These are phyloP conservation scores for Fusarium abutilonis DNA, from an alignment of 2,329 filamentous ascomycete genomes.

Conservation along the genomic window DNA sequence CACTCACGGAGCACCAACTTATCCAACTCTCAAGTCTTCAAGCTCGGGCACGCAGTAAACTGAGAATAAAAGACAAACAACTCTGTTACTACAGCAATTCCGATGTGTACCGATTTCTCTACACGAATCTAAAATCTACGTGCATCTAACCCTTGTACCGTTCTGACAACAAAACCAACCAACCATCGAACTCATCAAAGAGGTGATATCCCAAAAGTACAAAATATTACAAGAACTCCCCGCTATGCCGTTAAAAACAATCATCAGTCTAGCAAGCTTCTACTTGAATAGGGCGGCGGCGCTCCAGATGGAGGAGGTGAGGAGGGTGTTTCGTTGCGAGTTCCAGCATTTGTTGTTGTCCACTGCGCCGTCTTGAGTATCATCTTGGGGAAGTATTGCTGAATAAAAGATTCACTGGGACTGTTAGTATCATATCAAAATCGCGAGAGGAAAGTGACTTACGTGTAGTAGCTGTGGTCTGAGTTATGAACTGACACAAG, in stretches of 20 bases:
- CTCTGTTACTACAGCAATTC: background rate
- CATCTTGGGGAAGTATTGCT: conserved; percentile 79
- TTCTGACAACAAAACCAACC: background rate
- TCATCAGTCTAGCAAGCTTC: conserved; percentile 41
- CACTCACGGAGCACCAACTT: too few relatives aligned
- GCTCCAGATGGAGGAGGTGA: conserved; percentile 38
- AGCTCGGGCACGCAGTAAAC: too few relatives aligned
- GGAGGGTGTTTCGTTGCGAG: conserved; percentile 14
- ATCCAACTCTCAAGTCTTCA: too few relatives aligned
- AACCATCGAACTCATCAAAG: conserved; percentile 3
- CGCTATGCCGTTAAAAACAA: conserved; percentile 18
- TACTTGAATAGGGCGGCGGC: conserved; percentile 28
- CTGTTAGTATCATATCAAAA: conserved; percentile 30
- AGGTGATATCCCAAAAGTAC: conserved; percentile 5
- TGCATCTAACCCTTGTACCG: conserved; percentile 7
- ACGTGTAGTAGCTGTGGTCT: conserved; percentile 85
- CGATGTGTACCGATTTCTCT: background rate
- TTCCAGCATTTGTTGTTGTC: conserved; percentile 34
- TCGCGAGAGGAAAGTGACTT: conserved; percentile 45
- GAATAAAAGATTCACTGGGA: conserved; percentile 76
- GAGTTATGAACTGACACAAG: conserved; percentile 80
- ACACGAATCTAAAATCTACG: conserved; percentile 30
- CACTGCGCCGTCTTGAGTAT: conserved; percentile 62
- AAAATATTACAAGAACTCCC: conserved; percentile 32
- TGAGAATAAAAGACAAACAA: background rate